These are phyloP conservation scores for Xylariales sp. DNA, from an alignment of 2,329 filamentous ascomycete species.

Conservation along the genomic window DNA sequence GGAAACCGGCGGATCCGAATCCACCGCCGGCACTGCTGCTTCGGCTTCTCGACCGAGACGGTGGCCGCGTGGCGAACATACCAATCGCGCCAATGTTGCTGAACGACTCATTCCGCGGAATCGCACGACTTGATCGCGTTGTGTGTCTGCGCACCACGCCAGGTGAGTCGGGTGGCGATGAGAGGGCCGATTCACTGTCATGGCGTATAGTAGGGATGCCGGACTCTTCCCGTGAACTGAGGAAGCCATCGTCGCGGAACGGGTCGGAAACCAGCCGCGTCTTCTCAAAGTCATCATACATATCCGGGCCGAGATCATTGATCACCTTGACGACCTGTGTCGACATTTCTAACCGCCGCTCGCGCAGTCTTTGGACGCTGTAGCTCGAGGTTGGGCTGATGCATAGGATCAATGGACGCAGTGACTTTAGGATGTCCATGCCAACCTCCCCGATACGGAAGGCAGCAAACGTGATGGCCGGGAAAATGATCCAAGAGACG, in stretches of 20 bases:
- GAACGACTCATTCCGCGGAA: constrained; percentile 92
- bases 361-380: constrained; percentile 81
- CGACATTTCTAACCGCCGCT: constrained; percentile 78
- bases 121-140: constrained; percentile 63
- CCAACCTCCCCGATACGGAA: constrained; percentile 97
- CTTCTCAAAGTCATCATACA: constrained; percentile 95
- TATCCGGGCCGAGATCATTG: constrained; percentile 93
- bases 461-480: constrained; percentile 89
- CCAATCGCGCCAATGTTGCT: constrained; percentile 87
- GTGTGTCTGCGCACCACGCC: constrained; percentile 60
- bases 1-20: constrained; percentile 70
- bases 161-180: constrained; percentile 47
- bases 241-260: constrained; percentile 49
- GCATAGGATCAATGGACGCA: constrained; percentile 86
- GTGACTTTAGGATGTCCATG: constrained; percentile 97
- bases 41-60: constrained; percentile 75
- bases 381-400: constrained; percentile 87
- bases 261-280: constrained; percentile 74
- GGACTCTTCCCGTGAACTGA: constrained; percentile 49
- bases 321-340: constrained; percentile 89
- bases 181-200: constrained; percentile 39
- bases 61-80: constrained; percentile 88
- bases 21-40: constrained; percentile 74
- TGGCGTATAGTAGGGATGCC: constrained; percentile 42
- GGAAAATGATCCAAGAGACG: constrained; percentile 82